These are phyloP conservation scores for Psilocybe azurescens DNA, from an alignment of 768 basidiomycete genomes.

Conservation along the genomic window DNA sequence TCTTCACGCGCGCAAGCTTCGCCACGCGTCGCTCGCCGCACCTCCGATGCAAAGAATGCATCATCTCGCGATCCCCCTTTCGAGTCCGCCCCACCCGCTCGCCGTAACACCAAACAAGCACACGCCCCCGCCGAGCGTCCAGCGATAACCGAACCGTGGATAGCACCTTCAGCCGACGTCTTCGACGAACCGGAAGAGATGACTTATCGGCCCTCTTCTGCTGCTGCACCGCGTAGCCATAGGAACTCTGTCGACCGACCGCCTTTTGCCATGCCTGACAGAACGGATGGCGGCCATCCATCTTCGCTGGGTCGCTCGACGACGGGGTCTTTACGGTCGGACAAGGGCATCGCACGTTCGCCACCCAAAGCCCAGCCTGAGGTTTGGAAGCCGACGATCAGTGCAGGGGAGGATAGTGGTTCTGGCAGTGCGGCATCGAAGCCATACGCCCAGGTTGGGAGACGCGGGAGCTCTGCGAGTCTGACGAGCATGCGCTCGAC, in stretches of 20 bases:
- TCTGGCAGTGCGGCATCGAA: constrained; percentile 3
- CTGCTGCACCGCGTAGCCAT: constrained; percentile 8
- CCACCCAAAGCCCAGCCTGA: constrained; percentile 40
- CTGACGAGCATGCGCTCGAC: constrained; percentile 52
- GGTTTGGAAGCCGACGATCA: constrained; percentile 54
- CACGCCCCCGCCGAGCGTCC: constrained; percentile 19
- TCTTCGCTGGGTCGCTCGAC: constrained; percentile 25
- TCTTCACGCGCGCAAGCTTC: constrained; percentile 8
- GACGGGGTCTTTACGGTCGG: constrained; percentile 33
- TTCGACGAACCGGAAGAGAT: constrained; percentile 29
- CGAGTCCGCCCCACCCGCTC: not conserved
- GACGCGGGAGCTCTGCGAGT: constrained; percentile 39
- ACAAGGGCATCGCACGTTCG: constrained; percentile 35
- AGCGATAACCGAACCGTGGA: constrained; percentile 17
- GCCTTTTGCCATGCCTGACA: constrained; percentile 20
- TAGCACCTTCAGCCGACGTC: constrained; percentile 7
- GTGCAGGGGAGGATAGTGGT: constrained; percentile 47
- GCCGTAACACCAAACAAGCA: constrained; percentile 5
- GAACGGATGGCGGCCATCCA: constrained; percentile 19
- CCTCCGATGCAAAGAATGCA: constrained; percentile 25
- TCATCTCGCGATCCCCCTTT: constrained; percentile 17
- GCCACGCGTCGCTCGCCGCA: constrained; percentile 22
- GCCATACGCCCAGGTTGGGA: constrained; percentile 15
- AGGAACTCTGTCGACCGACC: constrained; percentile 21
- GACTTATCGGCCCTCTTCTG: constrained; percentile 19